phyloP scores from a whole-genome alignment of 2,329 filamentous ascomycete genomes.

The Fusarium ambrosium region DNA sequence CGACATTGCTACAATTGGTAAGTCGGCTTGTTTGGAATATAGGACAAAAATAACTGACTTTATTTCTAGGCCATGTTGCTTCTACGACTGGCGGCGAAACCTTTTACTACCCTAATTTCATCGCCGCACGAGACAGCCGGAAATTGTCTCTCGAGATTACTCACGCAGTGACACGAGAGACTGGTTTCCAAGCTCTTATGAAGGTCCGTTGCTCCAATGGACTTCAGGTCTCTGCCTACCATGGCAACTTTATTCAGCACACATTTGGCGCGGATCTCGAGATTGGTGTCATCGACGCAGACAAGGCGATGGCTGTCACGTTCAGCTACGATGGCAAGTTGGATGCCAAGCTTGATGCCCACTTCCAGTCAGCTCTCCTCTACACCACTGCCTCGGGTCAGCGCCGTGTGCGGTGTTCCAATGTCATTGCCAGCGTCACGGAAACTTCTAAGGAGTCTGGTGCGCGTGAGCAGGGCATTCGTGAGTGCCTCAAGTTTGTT shows the following conservation, averaged over 20 bases:
- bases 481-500: conserved; percentile 90
- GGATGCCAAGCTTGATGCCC: conserved; percentile 95
- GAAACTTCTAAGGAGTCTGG: conserved; percentile 67
- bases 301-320: conserved; percentile 91
- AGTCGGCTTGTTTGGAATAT: conserved; percentile 42
- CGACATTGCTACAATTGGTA: conserved; percentile 91
- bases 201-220: conserved; percentile 99
- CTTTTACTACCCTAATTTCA: conserved; percentile 98
- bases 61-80: conserved; percentile 77
- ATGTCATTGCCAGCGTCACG: conserved; percentile 92
- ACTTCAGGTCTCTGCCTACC: conserved; percentile 91
- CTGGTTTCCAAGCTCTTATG: conserved; percentile 95
- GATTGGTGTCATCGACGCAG: conserved; percentile 90
- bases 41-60: neutral
- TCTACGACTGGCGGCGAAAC: conserved; percentile 93
- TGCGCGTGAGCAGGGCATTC: conserved; percentile 66
- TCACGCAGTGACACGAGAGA: conserved; percentile 89
- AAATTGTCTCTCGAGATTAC: conserved; percentile 88
- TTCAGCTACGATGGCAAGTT: conserved; percentile 98
- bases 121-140: conserved; percentile 84
- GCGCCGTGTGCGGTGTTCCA: conserved; percentile 90
- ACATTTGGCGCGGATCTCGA: conserved; percentile 95
- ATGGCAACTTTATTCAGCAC: conserved; percentile 96
- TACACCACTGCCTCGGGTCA: conserved; percentile 94
- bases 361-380: conserved; percentile 95